These are phyloP conservation scores for Amorphotheca resinae DNA, from an alignment of 495 filamentous ascomycete genomes.

Conservation along the genomic window DNA sequence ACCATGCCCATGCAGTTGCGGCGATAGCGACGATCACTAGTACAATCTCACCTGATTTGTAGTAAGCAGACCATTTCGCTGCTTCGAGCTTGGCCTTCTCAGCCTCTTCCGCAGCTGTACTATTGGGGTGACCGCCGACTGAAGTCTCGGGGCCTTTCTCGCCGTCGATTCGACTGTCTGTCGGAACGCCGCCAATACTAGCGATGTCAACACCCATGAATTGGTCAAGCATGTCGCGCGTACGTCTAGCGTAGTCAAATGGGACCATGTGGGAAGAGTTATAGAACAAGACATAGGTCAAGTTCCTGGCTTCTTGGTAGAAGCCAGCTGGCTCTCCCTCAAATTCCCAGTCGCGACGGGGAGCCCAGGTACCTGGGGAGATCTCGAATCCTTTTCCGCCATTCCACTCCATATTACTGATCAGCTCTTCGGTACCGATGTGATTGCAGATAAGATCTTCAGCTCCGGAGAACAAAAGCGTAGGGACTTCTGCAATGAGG, in stretches of 20 bases:
- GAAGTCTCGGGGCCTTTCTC: slow-evolving; percentile 76
- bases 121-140: slow-evolving; percentile 80
- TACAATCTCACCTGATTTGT: slow-evolving; percentile 80
- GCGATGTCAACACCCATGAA: slow-evolving; percentile 91
- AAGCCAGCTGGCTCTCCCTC: slow-evolving; percentile 82
- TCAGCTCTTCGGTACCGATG: slow-evolving; percentile 81
- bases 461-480: slow-evolving; percentile 85
- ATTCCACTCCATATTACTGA: slow-evolving; percentile 86
- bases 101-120: slow-evolving; percentile 55
- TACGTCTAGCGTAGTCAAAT: slow-evolving; percentile 77
- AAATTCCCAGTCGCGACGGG: slow-evolving; percentile 85
- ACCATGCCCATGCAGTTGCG: slow-evolving; percentile 68
- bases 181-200: slow-evolving; percentile 73
- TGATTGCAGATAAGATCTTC: slow-evolving; percentile 96
- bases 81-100: slow-evolving; percentile 65
- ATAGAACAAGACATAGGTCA: slow-evolving; percentile 93
- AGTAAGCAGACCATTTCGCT: slow-evolving; percentile 86
- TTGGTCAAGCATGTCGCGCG: slow-evolving; percentile 91
- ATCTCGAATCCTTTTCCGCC: slow-evolving; percentile 84
- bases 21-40: slow-evolving; percentile 74
- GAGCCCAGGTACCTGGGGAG: slow-evolving; percentile 81
- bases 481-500: slow-evolving; percentile 59
- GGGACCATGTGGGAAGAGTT: slow-evolving; percentile 97
- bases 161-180: slow-evolving; percentile 80
- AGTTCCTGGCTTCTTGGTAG: slow-evolving; percentile 86